A percentile compares a stretch with the other conserved stretches of the same genome.
Evolutionary conservation across 73 alveolate genomes (phyloP).

Genomic region (Paramecium pentaurelia): DNA sequence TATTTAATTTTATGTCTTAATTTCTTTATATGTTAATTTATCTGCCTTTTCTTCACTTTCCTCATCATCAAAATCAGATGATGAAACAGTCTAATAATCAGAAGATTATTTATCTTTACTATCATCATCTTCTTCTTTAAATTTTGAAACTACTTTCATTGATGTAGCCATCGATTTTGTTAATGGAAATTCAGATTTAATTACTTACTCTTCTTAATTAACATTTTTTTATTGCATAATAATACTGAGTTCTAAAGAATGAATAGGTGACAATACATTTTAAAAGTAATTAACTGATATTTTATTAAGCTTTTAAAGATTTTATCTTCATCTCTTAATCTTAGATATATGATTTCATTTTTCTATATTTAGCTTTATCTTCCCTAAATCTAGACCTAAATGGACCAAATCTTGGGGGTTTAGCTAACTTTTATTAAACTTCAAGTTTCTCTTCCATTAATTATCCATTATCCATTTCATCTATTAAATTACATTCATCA

Average conservation of each 20-base stretch:
- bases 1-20: not conserved
- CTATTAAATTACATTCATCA: slow-evolving; percentile 33
- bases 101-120: not conserved
- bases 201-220: not conserved
- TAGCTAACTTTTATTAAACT: not conserved
- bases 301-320: not conserved
- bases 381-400: slow-evolving; percentile 45
- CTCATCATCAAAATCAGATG: not conserved
- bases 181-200: not conserved
- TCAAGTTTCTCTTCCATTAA: not conserved
- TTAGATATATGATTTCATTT: not conserved
- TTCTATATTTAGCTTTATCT: not conserved
- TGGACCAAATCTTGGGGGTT: slow-evolving; percentile 38
- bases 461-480: not conserved
- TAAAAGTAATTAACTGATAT: not conserved
- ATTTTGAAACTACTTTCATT: not conserved
- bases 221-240: not conserved
- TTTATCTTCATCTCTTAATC: slow-evolving; percentile 19
- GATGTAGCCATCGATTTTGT: not conserved
- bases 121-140: not conserved
- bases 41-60: not conserved
- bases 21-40: not conserved
- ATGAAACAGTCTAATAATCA: slow-evolving; percentile 15
- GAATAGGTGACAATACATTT: not conserved
- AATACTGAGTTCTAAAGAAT: not conserved